Conservation (phyloP, 169 alveolate genomes). For the Plasmodium adleri region DNA sequence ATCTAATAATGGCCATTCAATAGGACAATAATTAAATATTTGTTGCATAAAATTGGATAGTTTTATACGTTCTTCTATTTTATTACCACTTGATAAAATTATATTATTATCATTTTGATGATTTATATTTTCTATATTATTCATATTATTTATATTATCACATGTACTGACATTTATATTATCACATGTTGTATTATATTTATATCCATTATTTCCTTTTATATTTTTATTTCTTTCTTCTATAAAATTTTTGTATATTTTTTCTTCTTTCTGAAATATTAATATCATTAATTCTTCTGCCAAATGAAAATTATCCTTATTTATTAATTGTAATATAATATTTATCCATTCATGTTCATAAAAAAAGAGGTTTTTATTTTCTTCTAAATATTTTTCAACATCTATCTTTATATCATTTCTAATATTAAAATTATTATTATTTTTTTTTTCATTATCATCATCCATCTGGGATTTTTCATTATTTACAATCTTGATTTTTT, state of each 20-base stretch:
- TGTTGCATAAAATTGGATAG: slow-evolving; percentile 60
- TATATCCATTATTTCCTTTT: slow-evolving; percentile 5
- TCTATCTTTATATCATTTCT: not conserved
- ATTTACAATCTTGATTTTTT: not conserved
- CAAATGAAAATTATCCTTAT: slow-evolving; percentile 43
- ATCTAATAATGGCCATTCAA: slow-evolving; percentile 67
- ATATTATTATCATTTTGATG: not conserved
- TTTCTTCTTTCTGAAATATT: slow-evolving; percentile 64
- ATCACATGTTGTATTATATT: not conserved
- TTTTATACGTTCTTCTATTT: not conserved
- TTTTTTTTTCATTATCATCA: not conserved
- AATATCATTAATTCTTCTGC: slow-evolving; percentile 60
- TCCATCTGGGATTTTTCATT: not conserved
- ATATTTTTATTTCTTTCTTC: not conserved
- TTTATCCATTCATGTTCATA: slow-evolving; percentile 66
- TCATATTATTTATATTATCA: not conserved
- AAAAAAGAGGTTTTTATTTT: slow-evolving; percentile 21
- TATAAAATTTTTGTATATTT: slow-evolving; percentile 21
- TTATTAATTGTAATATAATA: slow-evolving; percentile 45
- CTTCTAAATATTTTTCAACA: slow-evolving; percentile 2
- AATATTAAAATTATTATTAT: not conserved
- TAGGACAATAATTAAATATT: slow-evolving; percentile 31
- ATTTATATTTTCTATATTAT: not conserved
- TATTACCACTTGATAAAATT: not conserved
- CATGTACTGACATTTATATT: not conserved